Percentiles rank a stretch among this genome's conserved stretches.
These are phyloP conservation scores for Candida albicans DNA, from an alignment of 1,139 yeast genomes.

Conservation along the genomic window DNA sequence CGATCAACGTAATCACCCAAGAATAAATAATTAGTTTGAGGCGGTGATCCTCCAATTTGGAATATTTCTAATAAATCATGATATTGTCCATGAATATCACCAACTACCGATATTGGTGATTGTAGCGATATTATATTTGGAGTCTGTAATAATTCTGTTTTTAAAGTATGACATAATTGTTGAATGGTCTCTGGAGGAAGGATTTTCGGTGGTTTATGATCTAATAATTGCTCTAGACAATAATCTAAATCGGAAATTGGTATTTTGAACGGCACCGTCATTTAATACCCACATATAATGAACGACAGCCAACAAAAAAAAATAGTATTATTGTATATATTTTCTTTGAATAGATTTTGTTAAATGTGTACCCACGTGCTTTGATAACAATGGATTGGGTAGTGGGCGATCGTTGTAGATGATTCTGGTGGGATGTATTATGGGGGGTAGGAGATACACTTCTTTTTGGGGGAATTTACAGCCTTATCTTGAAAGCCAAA, in stretches of 20 bases:
- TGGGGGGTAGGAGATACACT: too few species aligned
- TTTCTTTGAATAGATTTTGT: too few species aligned
- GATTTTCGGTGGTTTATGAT: slow-evolving; percentile 44
- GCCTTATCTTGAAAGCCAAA: too few species aligned
- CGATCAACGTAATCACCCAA: slow-evolving; percentile 92
- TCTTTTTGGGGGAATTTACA: too few species aligned
- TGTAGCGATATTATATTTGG: slow-evolving; percentile 78
- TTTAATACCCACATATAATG: slow-evolving; percentile 10
- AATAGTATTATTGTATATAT: too few species aligned
- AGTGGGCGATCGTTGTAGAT: too few species aligned
- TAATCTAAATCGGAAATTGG: slow-evolving; percentile 44
- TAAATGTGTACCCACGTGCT: too few species aligned
- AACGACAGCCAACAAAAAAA: too few species aligned
- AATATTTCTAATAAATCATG: slow-evolving; percentile 91
- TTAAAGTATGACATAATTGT: slow-evolving; percentile 44
- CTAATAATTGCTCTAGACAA: slow-evolving; percentile 44
- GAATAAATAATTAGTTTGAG: slow-evolving; percentile 88
- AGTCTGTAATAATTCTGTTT: slow-evolving; percentile 36
- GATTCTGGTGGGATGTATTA: too few species aligned
- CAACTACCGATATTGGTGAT: slow-evolving; percentile 95
- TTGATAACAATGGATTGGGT: too few species aligned
- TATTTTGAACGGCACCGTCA: slow-evolving; percentile 37
- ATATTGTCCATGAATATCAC: slow-evolving; percentile 97
- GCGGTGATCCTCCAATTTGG: slow-evolving; percentile 89
- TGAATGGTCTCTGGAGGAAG: slow-evolving; percentile 45